Evolutionary conservation across 73 alveolate genomes (phyloP).

Genomic region (Paraurostyla sp.): DNA sequence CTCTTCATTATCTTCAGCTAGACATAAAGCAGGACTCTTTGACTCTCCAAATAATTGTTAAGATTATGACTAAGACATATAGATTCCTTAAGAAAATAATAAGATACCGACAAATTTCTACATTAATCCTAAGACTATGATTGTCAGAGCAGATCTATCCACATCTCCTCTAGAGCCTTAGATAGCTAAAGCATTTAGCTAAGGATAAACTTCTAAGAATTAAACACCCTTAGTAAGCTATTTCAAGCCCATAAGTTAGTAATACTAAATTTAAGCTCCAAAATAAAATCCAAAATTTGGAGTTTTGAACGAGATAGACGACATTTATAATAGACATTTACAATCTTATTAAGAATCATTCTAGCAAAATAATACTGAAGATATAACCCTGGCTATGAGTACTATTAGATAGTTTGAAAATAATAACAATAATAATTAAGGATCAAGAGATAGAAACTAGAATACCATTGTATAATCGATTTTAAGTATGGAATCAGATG

Average conservation of each 20-base stretch:
- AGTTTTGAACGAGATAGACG: slow-evolving; percentile 6
- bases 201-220: too few relatives aligned
- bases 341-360: not conserved
- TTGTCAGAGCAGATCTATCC: too few relatives aligned
- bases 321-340: slow-evolving; percentile 15
- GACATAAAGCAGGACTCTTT: not conserved
- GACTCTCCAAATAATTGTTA: slow-evolving; percentile 25
- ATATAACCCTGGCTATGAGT: not conserved
- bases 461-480: not conserved
- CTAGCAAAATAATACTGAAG: too few relatives aligned
- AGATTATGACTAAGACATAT: too few relatives aligned
- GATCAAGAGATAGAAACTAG: not conserved
- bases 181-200: too few relatives aligned
- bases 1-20: slow-evolving; percentile 10
- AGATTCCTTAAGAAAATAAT: not conserved
- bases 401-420: not conserved
- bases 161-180: too few relatives aligned
- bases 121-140: not conserved
- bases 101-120: not conserved
- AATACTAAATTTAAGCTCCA: not conserved
- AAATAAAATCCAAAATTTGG: not conserved
- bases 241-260: not conserved
- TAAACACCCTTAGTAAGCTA: not conserved
- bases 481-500: slow-evolving; percentile 6
- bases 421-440: not conserved